Evolutionary conservation across 2,329 filamentous ascomycete species (phyloP).

Genomic region (Aureobasidium sp.): DNA sequence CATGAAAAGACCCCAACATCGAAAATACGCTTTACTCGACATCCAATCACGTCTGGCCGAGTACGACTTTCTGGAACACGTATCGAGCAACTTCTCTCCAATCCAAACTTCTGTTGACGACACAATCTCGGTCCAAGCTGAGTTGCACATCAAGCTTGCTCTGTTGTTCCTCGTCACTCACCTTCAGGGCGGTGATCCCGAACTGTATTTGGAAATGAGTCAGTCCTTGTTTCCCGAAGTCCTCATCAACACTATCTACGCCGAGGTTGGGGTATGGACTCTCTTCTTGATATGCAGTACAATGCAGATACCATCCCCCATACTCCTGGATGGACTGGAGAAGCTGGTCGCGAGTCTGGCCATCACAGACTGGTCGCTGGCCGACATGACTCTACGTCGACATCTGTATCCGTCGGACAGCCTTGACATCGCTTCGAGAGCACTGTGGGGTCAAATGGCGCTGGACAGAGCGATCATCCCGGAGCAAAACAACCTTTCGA

Average conservation of each 20-base stretch:
- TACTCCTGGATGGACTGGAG: neutral
- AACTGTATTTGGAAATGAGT: slow-evolving; percentile 12
- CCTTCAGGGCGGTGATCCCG: slow-evolving; percentile 6
- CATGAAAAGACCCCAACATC: neutral
- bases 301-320: neutral
- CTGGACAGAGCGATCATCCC: neutral
- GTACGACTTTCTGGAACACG: slow-evolving; percentile 11
- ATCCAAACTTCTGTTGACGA: slow-evolving; percentile 16
- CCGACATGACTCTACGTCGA: neutral
- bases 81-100: slow-evolving; percentile 15
- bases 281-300: slow-evolving; percentile 15
- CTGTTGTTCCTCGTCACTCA: slow-evolving; percentile 15
- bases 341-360: neutral
- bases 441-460: neutral
- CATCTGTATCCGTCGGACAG: neutral
- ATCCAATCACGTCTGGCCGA: slow-evolving; percentile 3
- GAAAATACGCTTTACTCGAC: neutral
- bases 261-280: slow-evolving; percentile 17
- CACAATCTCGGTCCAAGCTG: slow-evolving; percentile 14
- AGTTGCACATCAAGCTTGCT: slow-evolving; percentile 16
- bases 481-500: neutral
- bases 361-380: neutral
- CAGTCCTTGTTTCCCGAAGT: slow-evolving; percentile 12
- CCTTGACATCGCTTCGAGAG: neutral
- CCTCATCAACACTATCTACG: slow-evolving; percentile 17